phyloP scores from a whole-genome alignment of 2,329 filamentous ascomycete genomes.

The Alternaria hordeiaustralica region DNA sequence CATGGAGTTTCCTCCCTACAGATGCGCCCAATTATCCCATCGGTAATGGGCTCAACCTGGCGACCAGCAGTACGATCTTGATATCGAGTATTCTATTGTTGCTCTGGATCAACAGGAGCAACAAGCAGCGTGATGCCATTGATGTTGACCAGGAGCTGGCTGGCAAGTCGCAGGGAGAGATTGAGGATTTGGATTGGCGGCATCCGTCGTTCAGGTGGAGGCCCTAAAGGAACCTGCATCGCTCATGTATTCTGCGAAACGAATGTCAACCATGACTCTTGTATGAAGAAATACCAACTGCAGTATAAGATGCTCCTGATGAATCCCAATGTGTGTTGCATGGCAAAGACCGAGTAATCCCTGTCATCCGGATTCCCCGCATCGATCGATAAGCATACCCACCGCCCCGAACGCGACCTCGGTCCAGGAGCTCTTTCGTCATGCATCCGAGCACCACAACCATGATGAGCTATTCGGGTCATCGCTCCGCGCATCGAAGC shows the following conservation, averaged over 20 bases:
- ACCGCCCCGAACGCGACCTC: slow-evolving; percentile 9
- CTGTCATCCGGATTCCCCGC: slow-evolving; percentile 14
- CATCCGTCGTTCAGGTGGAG: slow-evolving; percentile 71
- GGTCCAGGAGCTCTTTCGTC: slow-evolving; percentile 14
- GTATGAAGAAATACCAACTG: background rate
- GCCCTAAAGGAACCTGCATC: slow-evolving; percentile 34
- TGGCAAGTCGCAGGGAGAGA: slow-evolving; percentile 50
- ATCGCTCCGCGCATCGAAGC: background rate
- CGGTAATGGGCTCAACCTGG: slow-evolving; percentile 74
- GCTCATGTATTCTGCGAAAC: too few species aligned
- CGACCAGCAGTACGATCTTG: slow-evolving; percentile 63
- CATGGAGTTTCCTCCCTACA: slow-evolving; percentile 68
- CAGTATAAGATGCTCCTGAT: background rate
- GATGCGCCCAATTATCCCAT: slow-evolving; percentile 72
- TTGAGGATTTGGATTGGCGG: slow-evolving; percentile 48
- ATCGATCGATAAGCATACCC: background rate
- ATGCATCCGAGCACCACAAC: slow-evolving; percentile 15
- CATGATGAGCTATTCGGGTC: background rate
- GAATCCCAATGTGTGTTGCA: background rate
- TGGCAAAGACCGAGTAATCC: background rate
- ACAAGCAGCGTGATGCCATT: slow-evolving; percentile 62
- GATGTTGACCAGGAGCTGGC: slow-evolving; percentile 64
- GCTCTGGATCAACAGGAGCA: slow-evolving; percentile 69
- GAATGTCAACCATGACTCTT: background rate
- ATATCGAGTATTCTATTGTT: slow-evolving; percentile 58